These are phyloP conservation scores for Pythium volutum DNA, from an alignment of 352 stramenopile species.

Conservation along the genomic window DNA sequence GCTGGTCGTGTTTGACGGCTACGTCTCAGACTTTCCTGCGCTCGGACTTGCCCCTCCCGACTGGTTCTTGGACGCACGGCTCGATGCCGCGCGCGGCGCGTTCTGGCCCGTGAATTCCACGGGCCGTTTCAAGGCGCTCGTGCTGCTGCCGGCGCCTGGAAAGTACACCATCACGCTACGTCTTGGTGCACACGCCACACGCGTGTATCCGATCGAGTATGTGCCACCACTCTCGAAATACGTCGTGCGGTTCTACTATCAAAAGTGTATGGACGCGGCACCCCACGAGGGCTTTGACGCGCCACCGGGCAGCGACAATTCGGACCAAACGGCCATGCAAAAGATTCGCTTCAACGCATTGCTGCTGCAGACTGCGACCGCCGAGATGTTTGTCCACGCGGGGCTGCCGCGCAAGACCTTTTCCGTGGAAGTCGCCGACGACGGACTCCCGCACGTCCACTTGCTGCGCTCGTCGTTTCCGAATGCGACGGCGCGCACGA, in stretches of 20 bases:
- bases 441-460: constrained; percentile 50
- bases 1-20: constrained; percentile 55
- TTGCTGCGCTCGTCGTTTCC: constrained; percentile 55
- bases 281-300: constrained; percentile 52
- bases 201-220: constrained; percentile 41
- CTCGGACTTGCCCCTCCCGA: constrained; percentile 7
- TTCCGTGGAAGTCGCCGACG: constrained; percentile 39
- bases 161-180: constrained; percentile 28
- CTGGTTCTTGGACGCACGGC: constrained; percentile 41
- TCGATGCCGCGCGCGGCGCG: constrained; percentile 27
- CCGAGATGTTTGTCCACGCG: constrained; percentile 45
- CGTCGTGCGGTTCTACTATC: constrained; percentile 68
- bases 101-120: constrained; percentile 49
- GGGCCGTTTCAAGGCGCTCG: constrained; percentile 60
- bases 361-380: constrained; percentile 50
- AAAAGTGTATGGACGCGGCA: constrained; percentile 43
- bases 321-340: constrained; percentile 40
- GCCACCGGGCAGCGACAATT: constrained; percentile 46
- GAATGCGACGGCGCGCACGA: constrained; percentile 38
- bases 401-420: constrained; percentile 52
- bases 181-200: constrained; percentile 9
- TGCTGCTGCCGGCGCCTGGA: constrained; percentile 47
- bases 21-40: constrained; percentile 13
- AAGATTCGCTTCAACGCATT: constrained; percentile 59
- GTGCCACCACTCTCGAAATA: constrained; percentile 26